These are phyloP conservation scores for Sanghuangporus sanghuang DNA, from an alignment of 1,284 basidiomycete genomes.

Conservation along the genomic window DNA sequence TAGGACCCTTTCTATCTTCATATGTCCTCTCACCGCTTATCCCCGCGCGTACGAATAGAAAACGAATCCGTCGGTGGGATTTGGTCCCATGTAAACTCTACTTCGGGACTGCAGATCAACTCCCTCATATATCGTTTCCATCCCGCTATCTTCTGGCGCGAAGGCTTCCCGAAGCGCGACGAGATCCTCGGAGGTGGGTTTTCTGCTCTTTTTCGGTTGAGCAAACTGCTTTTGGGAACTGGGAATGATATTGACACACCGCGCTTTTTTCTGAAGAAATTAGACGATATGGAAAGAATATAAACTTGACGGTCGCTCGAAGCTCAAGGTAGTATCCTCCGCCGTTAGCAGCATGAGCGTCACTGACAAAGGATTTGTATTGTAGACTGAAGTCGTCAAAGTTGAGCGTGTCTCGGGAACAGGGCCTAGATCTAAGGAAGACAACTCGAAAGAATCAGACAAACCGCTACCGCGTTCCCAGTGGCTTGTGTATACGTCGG, in stretches of 20 bases:
- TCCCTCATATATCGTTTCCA: conserved; percentile 43
- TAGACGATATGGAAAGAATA: conserved; percentile 50
- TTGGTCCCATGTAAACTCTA: conserved; percentile 57
- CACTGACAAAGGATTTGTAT: conserved; percentile 23
- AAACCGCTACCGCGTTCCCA: conserved; percentile 29
- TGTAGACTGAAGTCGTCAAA: conserved; percentile 22
- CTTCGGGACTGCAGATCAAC: conserved; percentile 58
- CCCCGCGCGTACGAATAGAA: conserved; percentile 12
- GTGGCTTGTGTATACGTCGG: conserved; percentile 45
- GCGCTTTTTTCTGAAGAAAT: conserved; percentile 34
- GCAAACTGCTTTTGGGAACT: background rate
- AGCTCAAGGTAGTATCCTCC: conserved; percentile 34
- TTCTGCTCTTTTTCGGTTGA: background rate
- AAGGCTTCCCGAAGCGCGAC: conserved; percentile 47
- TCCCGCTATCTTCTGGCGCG: conserved; percentile 25
- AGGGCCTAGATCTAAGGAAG: conserved; percentile 23
- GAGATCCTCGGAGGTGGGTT: conserved; percentile 47
- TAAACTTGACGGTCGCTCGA: conserved; percentile 44
- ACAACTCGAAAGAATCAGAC: conserved; percentile 9
- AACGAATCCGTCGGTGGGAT: conserved; percentile 43
- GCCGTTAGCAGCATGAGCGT: background rate
- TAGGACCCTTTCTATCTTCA: conserved; percentile 17
- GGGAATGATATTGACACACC: background rate
- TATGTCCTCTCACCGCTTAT: background rate
- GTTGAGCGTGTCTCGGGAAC: conserved; percentile 23